Conservation (phyloP, 352 stramenopile species). For the Thraustotheca clavata region DNA sequence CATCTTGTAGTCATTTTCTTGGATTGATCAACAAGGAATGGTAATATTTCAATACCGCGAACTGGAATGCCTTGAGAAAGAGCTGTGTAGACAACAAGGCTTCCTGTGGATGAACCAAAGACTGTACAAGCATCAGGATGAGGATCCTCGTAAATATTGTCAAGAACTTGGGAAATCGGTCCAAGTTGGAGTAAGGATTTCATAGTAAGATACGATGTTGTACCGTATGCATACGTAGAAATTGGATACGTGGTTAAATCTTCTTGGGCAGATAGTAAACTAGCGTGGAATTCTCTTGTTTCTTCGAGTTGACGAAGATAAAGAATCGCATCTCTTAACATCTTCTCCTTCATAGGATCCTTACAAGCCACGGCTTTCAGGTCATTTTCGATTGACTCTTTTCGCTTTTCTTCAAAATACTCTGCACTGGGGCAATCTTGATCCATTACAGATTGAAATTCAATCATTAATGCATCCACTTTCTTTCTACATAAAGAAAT, state of each 20-base stretch:
- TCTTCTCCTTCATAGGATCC: neutral
- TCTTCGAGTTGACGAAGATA: constrained; percentile 28
- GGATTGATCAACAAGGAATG: constrained; percentile 31
- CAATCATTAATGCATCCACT: neutral
- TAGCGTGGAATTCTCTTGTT: constrained; percentile 29
- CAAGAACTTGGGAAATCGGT: constrained; percentile 20
- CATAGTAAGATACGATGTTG: constrained; percentile 44
- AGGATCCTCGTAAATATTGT: neutral
- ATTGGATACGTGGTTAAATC: constrained; percentile 27
- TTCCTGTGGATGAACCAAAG: constrained; percentile 48
- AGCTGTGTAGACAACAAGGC: constrained; percentile 41
- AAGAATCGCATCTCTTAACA: constrained; percentile 22
- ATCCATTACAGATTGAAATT: neutral
- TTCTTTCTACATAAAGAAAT: neutral
- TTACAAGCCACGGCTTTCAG: neutral
- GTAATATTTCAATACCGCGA: constrained; percentile 43
- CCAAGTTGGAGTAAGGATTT: constrained; percentile 25
- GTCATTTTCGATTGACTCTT: neutral
- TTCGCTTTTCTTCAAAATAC: neutral
- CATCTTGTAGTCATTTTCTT: constrained; percentile 13
- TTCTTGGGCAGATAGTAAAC: constrained; percentile 25
- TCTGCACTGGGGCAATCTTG: neutral
- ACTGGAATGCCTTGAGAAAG: constrained; percentile 27
- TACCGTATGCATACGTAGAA: constrained; percentile 51
- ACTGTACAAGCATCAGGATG: constrained; percentile 26